phyloP scores from a whole-genome alignment of 2,329 filamentous ascomycete species.

The Neonectria faginata region DNA sequence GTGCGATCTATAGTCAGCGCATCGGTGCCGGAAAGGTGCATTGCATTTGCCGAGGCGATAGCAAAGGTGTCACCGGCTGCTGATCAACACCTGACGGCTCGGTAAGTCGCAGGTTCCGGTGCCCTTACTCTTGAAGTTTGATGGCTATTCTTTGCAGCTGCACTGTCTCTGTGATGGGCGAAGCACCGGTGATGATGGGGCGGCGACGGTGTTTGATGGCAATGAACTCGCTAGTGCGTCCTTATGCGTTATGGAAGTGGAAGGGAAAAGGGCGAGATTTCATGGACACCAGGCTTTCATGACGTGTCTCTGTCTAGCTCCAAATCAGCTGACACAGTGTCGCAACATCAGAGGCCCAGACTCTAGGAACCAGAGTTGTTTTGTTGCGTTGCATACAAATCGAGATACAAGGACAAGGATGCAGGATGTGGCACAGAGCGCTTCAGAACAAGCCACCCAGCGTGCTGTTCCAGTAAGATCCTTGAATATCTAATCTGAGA shows the following conservation, averaged over 20 bases:
- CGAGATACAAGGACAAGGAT: not conserved
- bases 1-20: not conserved
- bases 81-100: not conserved
- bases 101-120: not conserved
- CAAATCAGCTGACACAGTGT: not conserved
- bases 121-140: not conserved
- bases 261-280: not conserved
- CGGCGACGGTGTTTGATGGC: not conserved
- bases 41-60: conserved; percentile 10
- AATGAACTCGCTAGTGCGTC: not conserved
- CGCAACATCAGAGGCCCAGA: not conserved
- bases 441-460: not conserved
- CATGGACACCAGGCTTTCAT: not conserved
- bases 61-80: not conserved
- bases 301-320: not conserved
- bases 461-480: not conserved
- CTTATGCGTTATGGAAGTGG: not conserved
- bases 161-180: not conserved
- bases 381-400: conserved; percentile 2
- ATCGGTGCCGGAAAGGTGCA: not conserved
- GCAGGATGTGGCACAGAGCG: conserved; percentile 9
- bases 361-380: not conserved
- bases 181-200: not conserved
- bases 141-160: not conserved
- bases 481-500: not conserved